phyloP scores from a whole-genome alignment of 2,329 filamentous ascomycete genomes.

The Penicillium sclerotigenum region DNA sequence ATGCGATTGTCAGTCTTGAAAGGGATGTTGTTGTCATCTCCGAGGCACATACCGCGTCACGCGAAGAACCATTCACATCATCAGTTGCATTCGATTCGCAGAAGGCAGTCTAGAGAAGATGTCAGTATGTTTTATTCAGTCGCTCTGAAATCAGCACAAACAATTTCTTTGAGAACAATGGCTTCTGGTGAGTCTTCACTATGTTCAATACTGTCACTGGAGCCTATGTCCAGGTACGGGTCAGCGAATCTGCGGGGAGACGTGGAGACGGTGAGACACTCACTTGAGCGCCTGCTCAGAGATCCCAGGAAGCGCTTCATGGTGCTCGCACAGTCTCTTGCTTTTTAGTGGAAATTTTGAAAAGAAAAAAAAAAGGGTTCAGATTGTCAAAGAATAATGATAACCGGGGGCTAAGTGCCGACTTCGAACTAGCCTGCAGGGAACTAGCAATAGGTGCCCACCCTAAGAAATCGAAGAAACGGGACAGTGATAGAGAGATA shows the following conservation, averaged over 20 bases:
- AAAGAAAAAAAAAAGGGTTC: neutral
- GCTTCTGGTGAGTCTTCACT: conserved; percentile 41
- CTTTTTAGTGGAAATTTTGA: neutral
- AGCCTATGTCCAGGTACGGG: conserved; percentile 17
- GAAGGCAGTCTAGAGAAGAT: conserved; percentile 63
- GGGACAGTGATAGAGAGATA: neutral
- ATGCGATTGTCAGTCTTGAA: conserved; percentile 1
- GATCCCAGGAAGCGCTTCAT: conserved; percentile 41
- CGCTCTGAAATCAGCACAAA: conserved; percentile 21
- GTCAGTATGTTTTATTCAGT: conserved; percentile 5
- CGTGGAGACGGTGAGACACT: conserved; percentile 12
- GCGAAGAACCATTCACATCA: conserved; percentile 42
- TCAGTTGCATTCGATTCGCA: conserved; percentile 63
- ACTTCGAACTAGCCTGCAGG: neutral
- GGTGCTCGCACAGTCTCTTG: neutral
- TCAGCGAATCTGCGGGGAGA: conserved; percentile 8
- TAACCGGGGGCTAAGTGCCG: neutral
- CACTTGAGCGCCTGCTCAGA: conserved; percentile 33
- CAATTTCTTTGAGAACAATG: conserved; percentile 41
- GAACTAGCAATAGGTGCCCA: neutral
- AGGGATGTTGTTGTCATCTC: neutral
- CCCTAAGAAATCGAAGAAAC: neutral
- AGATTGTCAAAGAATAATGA: neutral
- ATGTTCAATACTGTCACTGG: conserved; percentile 24
- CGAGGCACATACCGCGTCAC: conserved; percentile 48